Evolutionary conservation across 106 monocot genomes (phyloP).

Genomic region (Agapanthus africanus): DNA sequence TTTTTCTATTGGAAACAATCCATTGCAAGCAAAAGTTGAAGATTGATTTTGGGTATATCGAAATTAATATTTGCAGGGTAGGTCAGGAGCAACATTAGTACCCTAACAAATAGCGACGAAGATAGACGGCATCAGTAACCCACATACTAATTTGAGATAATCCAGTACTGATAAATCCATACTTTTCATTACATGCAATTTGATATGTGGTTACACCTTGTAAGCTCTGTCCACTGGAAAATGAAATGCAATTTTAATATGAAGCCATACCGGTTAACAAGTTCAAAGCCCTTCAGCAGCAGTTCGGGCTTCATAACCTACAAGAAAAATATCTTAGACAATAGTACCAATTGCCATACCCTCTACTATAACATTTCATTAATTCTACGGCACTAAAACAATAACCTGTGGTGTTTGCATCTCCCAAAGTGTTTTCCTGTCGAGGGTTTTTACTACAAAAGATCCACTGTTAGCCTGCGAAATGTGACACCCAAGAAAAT

Average conservation of each 20-base stretch:
- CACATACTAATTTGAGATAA: neutral
- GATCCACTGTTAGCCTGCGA: constrained; percentile 67
- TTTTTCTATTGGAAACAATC: neutral
- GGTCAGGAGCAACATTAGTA: neutral
- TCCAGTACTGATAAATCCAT: neutral
- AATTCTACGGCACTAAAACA: neutral
- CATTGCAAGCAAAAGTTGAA: neutral
- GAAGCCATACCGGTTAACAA: constrained; percentile 68
- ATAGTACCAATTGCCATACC: neutral
- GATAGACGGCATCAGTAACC: neutral
- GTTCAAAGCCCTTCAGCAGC: constrained; percentile 84
- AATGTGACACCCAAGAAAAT: constrained; percentile 1
- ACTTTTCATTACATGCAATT: neutral
- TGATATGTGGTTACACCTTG: too few relatives aligned
- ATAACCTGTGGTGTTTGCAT: constrained; percentile 98
- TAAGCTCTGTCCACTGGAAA: neutral
- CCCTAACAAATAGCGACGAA: neutral
- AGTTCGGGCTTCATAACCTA: constrained; percentile 88
- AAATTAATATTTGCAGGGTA: neutral
- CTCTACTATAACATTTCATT: neutral
- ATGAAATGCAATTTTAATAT: neutral
- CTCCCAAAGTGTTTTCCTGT: constrained; percentile 96
- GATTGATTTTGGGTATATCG: neutral
- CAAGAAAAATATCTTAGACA: constrained; percentile 10
- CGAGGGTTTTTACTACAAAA: constrained; percentile 91